Percentiles rank a stretch among this genome's conserved stretches.
Evolutionary conservation across 2,329 filamentous ascomycete genomes (phyloP).

Genomic region (Thielaviopsis euricoi): DNA sequence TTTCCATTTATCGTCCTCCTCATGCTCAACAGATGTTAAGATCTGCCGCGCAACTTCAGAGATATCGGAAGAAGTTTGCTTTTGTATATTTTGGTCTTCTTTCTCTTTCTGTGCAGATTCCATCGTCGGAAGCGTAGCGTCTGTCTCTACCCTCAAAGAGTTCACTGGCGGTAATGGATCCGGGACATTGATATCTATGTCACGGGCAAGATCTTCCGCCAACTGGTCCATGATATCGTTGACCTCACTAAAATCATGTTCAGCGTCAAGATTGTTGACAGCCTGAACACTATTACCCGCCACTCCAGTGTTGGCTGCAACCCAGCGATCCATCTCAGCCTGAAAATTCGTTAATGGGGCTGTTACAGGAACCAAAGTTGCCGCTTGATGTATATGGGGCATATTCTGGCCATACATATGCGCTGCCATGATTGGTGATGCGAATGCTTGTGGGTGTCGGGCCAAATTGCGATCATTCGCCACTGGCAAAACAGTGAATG

Average conservation of each 20-base stretch:
- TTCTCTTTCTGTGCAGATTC: conserved; percentile 12
- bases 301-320: conserved; percentile 19
- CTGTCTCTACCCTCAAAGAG: conserved; percentile 7
- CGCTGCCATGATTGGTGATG: conserved; percentile 3
- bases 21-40: conserved; percentile 27
- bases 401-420: conserved; percentile 12
- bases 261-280: not conserved
- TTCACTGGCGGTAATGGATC: not conserved
- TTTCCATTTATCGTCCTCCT: conserved; percentile 29
- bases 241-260: conserved; percentile 21
- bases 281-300: not conserved
- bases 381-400: conserved; percentile 11
- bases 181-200: not conserved
- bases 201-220: conserved; percentile 21
- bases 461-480: not conserved
- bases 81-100: conserved; percentile 12
- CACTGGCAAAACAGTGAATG: not conserved
- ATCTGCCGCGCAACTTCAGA: conserved; percentile 27
- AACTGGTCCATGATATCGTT: conserved; percentile 28
- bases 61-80: conserved; percentile 20
- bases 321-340: conserved; percentile 26
- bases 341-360: conserved; percentile 21
- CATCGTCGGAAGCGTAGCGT: conserved; percentile 9
- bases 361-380: conserved; percentile 1
- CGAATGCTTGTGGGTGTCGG: conserved; percentile 1